Percentiles rank a stretch among this genome's conserved stretches.
phyloP scores from a whole-genome alignment of 208 protist species.

The Leptomonas pyrrhocoris region DNA sequence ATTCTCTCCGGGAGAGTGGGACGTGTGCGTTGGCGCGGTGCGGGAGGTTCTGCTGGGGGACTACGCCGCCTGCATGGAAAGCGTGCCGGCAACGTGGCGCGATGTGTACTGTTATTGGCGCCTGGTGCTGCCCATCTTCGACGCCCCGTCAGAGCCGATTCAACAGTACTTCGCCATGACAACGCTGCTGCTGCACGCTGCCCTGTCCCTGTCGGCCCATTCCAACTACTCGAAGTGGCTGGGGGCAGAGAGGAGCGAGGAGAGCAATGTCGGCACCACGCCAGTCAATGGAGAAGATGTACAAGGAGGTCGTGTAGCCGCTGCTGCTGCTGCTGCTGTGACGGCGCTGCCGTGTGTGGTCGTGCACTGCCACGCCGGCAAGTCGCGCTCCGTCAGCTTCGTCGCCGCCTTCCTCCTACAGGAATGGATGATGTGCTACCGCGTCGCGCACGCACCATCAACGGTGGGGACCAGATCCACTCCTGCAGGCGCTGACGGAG shows the following conservation, averaged over 20 bases:
- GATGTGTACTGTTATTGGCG: slow-evolving; percentile 35
- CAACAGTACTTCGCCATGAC: slow-evolving; percentile 29
- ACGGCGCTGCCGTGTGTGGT: slow-evolving; percentile 40
- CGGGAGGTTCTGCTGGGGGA: slow-evolving; percentile 24
- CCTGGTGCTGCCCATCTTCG: slow-evolving; percentile 35
- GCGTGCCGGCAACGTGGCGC: slow-evolving; percentile 1
- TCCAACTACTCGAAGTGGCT: slow-evolving; percentile 1
- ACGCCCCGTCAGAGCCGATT: slow-evolving; percentile 22
- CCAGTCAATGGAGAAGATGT: background rate
- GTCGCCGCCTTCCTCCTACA: slow-evolving; percentile 67
- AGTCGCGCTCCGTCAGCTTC: slow-evolving; percentile 66
- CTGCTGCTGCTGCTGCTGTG: background rate
- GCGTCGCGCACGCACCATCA: background rate
- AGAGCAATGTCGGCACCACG: background rate
- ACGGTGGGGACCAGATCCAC: background rate
- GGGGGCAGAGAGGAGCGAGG: background rate
- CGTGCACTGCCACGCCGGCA: slow-evolving; percentile 77
- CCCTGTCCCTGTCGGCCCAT: slow-evolving; percentile 9
- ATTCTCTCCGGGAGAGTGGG: slow-evolving; percentile 8
- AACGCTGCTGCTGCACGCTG: slow-evolving; percentile 32
- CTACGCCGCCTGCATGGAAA: background rate
- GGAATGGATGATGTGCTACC: slow-evolving; percentile 43
- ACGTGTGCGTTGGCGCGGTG: slow-evolving; percentile 5
- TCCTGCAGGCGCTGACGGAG: background rate
- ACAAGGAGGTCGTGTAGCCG: background rate